A percentile compares a stretch with the other conserved stretches of the same genome.
Evolutionary conservation across 345 rosid species (phyloP).

Genomic region (Aurinia saxatilis): DNA sequence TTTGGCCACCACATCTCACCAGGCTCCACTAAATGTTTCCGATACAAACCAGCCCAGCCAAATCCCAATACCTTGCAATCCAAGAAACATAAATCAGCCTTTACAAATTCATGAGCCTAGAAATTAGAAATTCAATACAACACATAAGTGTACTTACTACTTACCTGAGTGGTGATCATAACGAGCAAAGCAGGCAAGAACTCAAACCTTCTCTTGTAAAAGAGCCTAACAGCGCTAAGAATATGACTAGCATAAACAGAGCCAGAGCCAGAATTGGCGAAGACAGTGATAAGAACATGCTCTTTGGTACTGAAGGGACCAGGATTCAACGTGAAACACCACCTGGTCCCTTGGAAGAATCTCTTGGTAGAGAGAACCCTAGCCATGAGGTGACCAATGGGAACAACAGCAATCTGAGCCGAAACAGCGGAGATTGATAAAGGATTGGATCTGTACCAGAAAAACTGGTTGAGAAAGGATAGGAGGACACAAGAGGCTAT

Average conservation of each 20-base stretch:
- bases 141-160: too few relatives aligned
- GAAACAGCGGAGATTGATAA: conserved; percentile 46
- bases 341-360: conserved; percentile 44
- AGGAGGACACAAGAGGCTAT: conserved; percentile 45
- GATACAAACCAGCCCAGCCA: conserved; percentile 82
- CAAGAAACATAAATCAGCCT: conserved; percentile 31
- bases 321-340: conserved; percentile 59
- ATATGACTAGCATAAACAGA: conserved; percentile 71
- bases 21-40: conserved; percentile 67
- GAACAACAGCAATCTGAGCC: conserved; percentile 78
- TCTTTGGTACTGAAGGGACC: conserved; percentile 83
- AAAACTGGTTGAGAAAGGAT: conserved; percentile 78
- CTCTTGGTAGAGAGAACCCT: conserved; percentile 33
- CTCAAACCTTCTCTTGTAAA: conserved; percentile 44
- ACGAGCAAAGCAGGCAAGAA: conserved; percentile 61
- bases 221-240: conserved; percentile 59
- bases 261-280: conserved; percentile 73
- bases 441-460: conserved; percentile 68
- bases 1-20: conserved; percentile 87
- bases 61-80: conserved; percentile 60
- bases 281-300: conserved; percentile 77
- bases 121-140: too few relatives aligned
- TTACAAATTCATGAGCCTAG: neutral
- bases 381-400: conserved; percentile 73
- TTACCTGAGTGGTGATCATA: conserved; percentile 80